Evolutionary conservation across 371 early-diverging fungal genomes (phyloP).

Genomic region (Nematocida major): DNA sequence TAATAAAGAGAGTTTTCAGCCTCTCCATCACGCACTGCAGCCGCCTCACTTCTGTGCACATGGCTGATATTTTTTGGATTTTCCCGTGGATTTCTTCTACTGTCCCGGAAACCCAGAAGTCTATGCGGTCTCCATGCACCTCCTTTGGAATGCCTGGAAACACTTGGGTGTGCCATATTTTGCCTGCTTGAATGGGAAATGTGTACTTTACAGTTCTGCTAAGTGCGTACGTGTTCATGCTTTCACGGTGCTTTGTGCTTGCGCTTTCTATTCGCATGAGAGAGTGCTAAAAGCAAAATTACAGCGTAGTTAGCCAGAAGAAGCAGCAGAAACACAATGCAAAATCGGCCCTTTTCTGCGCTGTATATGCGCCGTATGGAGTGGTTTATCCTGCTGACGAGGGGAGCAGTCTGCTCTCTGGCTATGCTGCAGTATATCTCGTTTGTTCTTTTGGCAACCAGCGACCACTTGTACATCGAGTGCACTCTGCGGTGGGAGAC

Average conservation of each 20-base stretch:
- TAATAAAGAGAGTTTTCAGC: too few relatives aligned
- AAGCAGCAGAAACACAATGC: background rate
- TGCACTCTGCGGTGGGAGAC: conserved; percentile 22
- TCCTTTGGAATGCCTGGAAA: background rate
- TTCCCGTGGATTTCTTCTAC: background rate
- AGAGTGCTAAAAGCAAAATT: background rate
- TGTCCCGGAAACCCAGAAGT: background rate
- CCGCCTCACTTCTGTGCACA: background rate
- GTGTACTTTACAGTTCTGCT: background rate
- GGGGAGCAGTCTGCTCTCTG: background rate
- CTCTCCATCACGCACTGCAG: too few relatives aligned
- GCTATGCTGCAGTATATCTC: conserved; percentile 30
- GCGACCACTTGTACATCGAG: conserved; percentile 44
- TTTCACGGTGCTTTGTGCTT: background rate
- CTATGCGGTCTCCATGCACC: background rate
- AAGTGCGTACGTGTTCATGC: background rate
- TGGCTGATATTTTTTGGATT: background rate
- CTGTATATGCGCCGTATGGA: background rate
- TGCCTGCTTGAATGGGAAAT: background rate
- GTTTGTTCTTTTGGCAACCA: conserved; percentile 43
- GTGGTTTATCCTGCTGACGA: background rate
- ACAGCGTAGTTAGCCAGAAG: background rate
- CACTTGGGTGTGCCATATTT: background rate
- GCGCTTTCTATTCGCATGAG: background rate
- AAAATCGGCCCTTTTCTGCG: background rate